These are phyloP conservation scores for Syncephalastrum sp. DNA, from an alignment of 371 early-diverging fungal genomes.

Conservation along the genomic window DNA sequence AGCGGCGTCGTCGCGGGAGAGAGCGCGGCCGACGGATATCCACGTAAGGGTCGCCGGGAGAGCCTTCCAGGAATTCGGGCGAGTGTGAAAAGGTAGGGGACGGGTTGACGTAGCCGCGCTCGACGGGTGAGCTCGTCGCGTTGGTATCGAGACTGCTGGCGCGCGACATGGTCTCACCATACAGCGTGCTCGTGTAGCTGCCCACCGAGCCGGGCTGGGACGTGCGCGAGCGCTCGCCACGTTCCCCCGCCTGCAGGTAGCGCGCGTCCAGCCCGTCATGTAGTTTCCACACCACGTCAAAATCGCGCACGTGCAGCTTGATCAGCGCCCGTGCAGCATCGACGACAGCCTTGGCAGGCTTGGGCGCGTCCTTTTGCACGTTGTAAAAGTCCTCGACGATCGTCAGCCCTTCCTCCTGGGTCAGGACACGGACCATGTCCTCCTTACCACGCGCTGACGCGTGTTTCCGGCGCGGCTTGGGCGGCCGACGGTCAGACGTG, in stretches of 20 bases:
- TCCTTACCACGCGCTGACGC: slow-evolving; percentile 18
- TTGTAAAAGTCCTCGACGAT: slow-evolving; percentile 68
- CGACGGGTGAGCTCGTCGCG: neutral
- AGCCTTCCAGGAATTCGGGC: slow-evolving; percentile 1
- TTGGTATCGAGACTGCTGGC: slow-evolving; percentile 12
- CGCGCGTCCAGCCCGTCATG: slow-evolving; percentile 66
- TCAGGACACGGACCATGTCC: slow-evolving; percentile 30
- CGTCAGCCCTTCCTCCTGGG: slow-evolving; percentile 34
- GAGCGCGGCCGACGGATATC: too few relatives aligned
- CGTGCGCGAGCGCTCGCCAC: neutral
- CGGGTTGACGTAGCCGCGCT: neutral
- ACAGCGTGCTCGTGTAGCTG: slow-evolving; percentile 5
- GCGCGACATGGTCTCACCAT: slow-evolving; percentile 10
- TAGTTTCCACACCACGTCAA: slow-evolving; percentile 61
- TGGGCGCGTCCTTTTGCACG: slow-evolving; percentile 26
- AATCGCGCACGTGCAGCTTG: slow-evolving; percentile 54
- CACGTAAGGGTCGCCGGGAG: neutral
- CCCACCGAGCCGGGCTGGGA: neutral
- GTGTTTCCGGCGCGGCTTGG: slow-evolving; percentile 31
- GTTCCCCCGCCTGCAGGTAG: slow-evolving; percentile 9
- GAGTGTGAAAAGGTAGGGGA: slow-evolving; percentile 10
- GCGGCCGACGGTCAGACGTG: slow-evolving; percentile 11
- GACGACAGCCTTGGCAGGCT: slow-evolving; percentile 27
- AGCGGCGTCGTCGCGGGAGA: neutral
- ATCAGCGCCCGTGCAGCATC: slow-evolving; percentile 32